Conservation (phyloP, 129 eudicot species). For the Smallanthus sonchifolius region DNA sequence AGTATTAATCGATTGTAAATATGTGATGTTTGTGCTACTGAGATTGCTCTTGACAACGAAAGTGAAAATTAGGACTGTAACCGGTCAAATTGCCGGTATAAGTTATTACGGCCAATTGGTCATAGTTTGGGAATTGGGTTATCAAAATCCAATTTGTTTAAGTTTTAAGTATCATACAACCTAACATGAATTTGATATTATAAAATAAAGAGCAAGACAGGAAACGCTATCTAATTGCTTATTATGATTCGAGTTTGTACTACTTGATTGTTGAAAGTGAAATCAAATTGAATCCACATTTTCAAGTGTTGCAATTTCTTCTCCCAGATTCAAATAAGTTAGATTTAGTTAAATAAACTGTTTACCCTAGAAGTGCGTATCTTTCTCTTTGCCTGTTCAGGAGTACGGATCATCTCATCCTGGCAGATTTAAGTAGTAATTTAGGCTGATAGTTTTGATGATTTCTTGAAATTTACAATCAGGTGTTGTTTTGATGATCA, state of each 20-base stretch:
- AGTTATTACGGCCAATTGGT: no score
- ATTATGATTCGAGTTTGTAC: conserved; percentile 1
- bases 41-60: no score
- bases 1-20: no score
- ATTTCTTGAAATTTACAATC: conserved; percentile 2
- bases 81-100: no score
- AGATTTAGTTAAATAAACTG: not conserved
- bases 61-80: no score
- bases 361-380: not conserved
- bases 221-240: not conserved
- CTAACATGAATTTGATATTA: not conserved
- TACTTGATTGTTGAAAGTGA: not conserved
- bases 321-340: not conserved
- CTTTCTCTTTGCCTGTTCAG: not conserved
- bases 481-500: not conserved
- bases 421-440: conserved; percentile 2
- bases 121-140: no score
- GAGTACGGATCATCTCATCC: not conserved
- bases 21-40: no score
- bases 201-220: not conserved
- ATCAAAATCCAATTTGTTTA: no score
- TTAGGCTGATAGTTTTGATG: not conserved
- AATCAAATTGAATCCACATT: not conserved
- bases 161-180: not conserved
- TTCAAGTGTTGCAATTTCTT: not conserved